Percentiles rank a stretch among this genome's conserved stretches.
These are phyloP conservation scores for Myxozyma neglecta DNA, from an alignment of 805 yeast genomes.

Conservation along the genomic window DNA sequence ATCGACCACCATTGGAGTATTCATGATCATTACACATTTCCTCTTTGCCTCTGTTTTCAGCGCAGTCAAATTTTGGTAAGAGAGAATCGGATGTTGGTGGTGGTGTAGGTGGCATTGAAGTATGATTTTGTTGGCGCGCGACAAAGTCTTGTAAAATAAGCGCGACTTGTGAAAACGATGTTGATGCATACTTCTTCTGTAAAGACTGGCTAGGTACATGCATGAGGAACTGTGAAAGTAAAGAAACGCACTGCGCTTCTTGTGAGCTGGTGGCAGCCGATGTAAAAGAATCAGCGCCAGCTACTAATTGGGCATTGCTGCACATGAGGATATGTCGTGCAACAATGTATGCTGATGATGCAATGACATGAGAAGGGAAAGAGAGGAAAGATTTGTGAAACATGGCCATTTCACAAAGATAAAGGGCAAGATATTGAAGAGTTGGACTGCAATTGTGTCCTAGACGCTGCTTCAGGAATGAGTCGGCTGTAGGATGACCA, in stretches of 20 bases:
- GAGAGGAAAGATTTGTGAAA: constrained; percentile 39
- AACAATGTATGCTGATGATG: constrained; percentile 41
- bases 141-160: constrained; percentile 32
- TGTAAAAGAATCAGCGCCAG: not conserved
- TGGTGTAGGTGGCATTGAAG: constrained; percentile 27
- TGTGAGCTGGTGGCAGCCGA: not conserved
- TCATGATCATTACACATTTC: not conserved
- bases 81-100: constrained; percentile 23
- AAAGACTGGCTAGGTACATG: constrained; percentile 42
- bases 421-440: constrained; percentile 37
- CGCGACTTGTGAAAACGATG: constrained; percentile 29
- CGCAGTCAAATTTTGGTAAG: not conserved
- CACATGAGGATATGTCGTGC: constrained; percentile 35
- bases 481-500: constrained; percentile 59
- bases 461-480: constrained; percentile 42
- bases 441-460: constrained; percentile 18
- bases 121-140: constrained; percentile 17
- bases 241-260: constrained; percentile 39
- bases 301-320: not conserved
- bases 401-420: constrained; percentile 42
- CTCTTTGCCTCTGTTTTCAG: not conserved
- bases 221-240: constrained; percentile 40
- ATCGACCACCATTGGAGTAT: not conserved
- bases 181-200: constrained; percentile 42
- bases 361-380: constrained; percentile 39